phyloP scores from a whole-genome alignment of 345 rosid genomes.

The Aquilaria sinensis region DNA sequence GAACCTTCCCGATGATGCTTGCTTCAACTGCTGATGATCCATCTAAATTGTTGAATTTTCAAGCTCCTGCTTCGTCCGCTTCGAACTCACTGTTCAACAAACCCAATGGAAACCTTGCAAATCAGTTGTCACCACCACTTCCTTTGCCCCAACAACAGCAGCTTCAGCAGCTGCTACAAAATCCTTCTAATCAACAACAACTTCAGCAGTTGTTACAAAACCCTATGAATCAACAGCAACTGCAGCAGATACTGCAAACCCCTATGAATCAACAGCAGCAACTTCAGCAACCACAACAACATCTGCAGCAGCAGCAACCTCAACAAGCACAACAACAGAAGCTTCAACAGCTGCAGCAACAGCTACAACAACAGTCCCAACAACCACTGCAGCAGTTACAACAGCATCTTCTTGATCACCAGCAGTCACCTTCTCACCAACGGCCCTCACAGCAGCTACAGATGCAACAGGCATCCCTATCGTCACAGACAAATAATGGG shows the following conservation, averaged over 20 bases:
- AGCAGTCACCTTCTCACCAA: slow-evolving; percentile 27
- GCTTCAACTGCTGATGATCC: slow-evolving; percentile 64
- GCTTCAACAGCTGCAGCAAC: slow-evolving; percentile 32
- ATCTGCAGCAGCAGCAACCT: slow-evolving; percentile 25
- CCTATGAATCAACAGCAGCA: slow-evolving; percentile 22
- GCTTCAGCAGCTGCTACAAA: slow-evolving; percentile 36
- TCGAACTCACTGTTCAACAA: slow-evolving; percentile 62
- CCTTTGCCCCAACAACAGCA: slow-evolving; percentile 77
- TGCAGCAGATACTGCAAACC: slow-evolving; percentile 25
- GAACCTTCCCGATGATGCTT: slow-evolving; percentile 51
- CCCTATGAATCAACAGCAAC: slow-evolving; percentile 24
- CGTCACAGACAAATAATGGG: slow-evolving; percentile 40
- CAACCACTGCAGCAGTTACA: slow-evolving; percentile 20
- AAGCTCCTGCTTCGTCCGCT: slow-evolving; percentile 47
- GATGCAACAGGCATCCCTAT: slow-evolving; percentile 40
- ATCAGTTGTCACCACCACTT: slow-evolving; percentile 53
- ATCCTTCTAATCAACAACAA: slow-evolving; percentile 47
- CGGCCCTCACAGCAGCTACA: slow-evolving; percentile 25
- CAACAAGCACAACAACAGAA: slow-evolving; percentile 25
- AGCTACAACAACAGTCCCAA: slow-evolving; percentile 26
- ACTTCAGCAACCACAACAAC: slow-evolving; percentile 38
- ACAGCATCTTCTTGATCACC: slow-evolving; percentile 24
- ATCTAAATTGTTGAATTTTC: slow-evolving; percentile 78
- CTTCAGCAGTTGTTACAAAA: slow-evolving; percentile 37
- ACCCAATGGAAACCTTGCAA: slow-evolving; percentile 44